phyloP scores from a whole-genome alignment of 1,284 basidiomycete genomes.

The Sporisorium graminicola region DNA sequence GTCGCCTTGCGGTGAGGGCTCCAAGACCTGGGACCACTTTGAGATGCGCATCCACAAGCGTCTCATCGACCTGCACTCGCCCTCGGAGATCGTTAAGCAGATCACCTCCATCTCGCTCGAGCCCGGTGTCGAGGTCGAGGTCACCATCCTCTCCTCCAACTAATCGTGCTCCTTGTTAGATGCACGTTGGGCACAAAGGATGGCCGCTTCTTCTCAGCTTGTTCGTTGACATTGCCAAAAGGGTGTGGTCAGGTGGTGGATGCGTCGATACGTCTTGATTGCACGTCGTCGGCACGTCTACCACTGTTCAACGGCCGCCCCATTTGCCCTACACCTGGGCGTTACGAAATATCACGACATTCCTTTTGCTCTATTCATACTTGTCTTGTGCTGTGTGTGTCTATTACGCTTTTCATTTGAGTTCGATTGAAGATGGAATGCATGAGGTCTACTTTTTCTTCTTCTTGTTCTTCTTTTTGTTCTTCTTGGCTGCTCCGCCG shows the following conservation, averaged over 20 bases:
- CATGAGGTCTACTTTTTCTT: conserved; percentile 29
- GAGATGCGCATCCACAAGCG: conserved; percentile 99
- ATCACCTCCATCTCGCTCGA: conserved; percentile 99
- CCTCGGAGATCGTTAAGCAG: conserved; percentile 99
- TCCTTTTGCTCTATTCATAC: conserved; percentile 5
- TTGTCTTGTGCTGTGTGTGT: not conserved
- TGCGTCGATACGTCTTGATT: conserved; percentile 24
- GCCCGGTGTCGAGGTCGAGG: conserved; percentile 99
- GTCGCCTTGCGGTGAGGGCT: conserved; percentile 88
- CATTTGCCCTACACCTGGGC: conserved; percentile 10
- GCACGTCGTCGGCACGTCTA: conserved; percentile 24
- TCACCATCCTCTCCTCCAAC: conserved; percentile 83
- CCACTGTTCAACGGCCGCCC: conserved; percentile 16
- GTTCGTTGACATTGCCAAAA: conserved; percentile 16
- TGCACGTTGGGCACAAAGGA: not conserved
- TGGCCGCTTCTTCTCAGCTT: conserved; percentile 1
- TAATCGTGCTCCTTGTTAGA: conserved; percentile 36
- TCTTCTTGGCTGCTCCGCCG: conserved; percentile 5
- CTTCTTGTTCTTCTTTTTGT: conserved; percentile 45
- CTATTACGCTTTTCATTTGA: not conserved
- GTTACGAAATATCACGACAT: conserved; percentile 34
- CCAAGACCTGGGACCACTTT: conserved; percentile 99
- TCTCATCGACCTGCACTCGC: conserved; percentile 98
- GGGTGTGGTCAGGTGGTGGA: conserved; percentile 16
- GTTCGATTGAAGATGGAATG: not conserved